phyloP scores from a whole-genome alignment of 2,329 filamentous ascomycete species.

The Aureobasidium melanogenum region DNA sequence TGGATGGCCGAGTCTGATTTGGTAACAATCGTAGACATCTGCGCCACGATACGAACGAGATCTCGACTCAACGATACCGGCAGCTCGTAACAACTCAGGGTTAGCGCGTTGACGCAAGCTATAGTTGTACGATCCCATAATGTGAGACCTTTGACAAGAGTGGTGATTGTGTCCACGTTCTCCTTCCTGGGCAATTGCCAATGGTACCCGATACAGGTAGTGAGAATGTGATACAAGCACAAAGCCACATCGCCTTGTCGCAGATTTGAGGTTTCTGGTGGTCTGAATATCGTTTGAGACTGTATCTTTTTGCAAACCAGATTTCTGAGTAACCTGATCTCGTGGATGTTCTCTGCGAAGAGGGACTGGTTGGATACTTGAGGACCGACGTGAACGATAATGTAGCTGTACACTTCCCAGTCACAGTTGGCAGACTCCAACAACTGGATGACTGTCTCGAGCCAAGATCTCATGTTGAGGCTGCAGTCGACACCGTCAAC shows the following conservation, averaged over 20 bases:
- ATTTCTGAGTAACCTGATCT: conserved; percentile 67
- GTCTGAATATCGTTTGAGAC: conserved; percentile 68
- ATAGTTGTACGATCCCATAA: conserved; percentile 56
- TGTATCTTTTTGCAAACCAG: conserved; percentile 77
- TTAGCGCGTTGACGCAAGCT: conserved; percentile 87
- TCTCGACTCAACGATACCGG: conserved; percentile 79
- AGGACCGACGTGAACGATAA: conserved; percentile 74
- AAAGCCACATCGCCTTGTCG: conserved; percentile 83
- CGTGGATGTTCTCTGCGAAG: conserved; percentile 63
- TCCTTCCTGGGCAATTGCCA: conserved; percentile 74
- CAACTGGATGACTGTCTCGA: conserved; percentile 13
- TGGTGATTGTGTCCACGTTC: conserved; percentile 79
- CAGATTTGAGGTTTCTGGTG: conserved; percentile 66
- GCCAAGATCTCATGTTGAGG: conserved; percentile 14
- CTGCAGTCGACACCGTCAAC: background rate
- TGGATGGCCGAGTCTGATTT: conserved; percentile 87
- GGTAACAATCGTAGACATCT: conserved; percentile 94
- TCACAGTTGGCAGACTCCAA: conserved; percentile 12
- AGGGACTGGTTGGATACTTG: conserved; percentile 86
- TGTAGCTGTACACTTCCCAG: conserved; percentile 90
- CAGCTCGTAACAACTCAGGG: conserved; percentile 90
- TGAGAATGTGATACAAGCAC: conserved; percentile 78
- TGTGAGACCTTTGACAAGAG: conserved; percentile 73
- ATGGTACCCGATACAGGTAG: conserved; percentile 85
- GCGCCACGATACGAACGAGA: conserved; percentile 76